Conservation (phyloP, 108 stramenopile species). For the Discostella stelligeroides region DNA sequence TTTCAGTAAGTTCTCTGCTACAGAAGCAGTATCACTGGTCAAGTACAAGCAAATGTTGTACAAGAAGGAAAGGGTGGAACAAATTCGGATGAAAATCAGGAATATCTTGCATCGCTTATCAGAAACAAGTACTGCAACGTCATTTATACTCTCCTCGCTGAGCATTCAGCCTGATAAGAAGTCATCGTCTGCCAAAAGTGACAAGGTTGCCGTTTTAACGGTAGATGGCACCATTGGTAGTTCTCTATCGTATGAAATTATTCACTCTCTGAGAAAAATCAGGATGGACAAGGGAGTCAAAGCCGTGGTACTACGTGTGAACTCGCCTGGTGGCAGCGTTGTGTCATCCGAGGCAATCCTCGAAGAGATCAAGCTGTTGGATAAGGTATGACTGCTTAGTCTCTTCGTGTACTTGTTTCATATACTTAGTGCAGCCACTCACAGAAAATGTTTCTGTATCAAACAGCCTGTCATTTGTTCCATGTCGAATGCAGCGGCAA, state of each 20-base stretch:
- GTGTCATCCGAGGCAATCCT: slow-evolving; percentile 74
- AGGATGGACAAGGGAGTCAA: slow-evolving; percentile 59
- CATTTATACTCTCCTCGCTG: slow-evolving; percentile 34
- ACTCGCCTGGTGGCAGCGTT: slow-evolving; percentile 73
- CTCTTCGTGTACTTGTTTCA: no score
- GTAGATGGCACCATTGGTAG: slow-evolving; percentile 64
- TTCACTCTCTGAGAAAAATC: slow-evolving; percentile 57
- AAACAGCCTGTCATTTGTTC: slow-evolving; percentile 61
- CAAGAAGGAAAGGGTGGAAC: slow-evolving; percentile 33
- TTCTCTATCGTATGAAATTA: slow-evolving; percentile 48
- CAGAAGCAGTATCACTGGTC: slow-evolving; percentile 27
- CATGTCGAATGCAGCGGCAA: slow-evolving; percentile 77
- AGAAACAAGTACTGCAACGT: slow-evolving; percentile 38
- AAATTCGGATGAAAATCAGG: slow-evolving; percentile 20
- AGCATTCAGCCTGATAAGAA: slow-evolving; percentile 16
- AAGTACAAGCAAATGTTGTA: slow-evolving; percentile 37
- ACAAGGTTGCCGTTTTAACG: slow-evolving; percentile 69
- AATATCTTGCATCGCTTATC: slow-evolving; percentile 33
- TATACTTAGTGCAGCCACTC: background rate
- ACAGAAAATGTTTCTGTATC: background rate
- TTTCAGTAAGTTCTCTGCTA: slow-evolving; percentile 34
- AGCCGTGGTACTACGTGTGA: slow-evolving; percentile 66
- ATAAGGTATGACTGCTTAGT: slow-evolving; percentile 35
- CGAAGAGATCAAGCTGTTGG: slow-evolving; percentile 61
- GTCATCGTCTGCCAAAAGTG: background rate